Base-by-base conservation (phyloP, 148 eudicot genomes). In the Cornus kousa region DNA sequence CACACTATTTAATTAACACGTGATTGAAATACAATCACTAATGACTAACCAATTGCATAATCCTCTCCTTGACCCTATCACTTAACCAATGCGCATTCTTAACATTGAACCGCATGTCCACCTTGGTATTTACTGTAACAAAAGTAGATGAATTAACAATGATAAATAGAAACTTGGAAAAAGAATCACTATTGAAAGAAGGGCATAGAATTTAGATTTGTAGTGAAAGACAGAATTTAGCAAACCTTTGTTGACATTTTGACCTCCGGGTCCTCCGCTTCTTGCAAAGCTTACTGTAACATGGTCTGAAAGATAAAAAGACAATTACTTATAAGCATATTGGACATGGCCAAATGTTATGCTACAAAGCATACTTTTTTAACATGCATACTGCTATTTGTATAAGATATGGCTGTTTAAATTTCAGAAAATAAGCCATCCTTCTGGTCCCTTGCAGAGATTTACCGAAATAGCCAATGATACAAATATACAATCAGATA, bases 221-320 rank as follows among this genome's bases (percentile, higher is more conserved):
- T 65, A 43, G 65, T 23, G 78, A 64, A 71, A 76, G 50, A 73
- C 57, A 74, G 68, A 73, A 19, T 12, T 40, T 70, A 62, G 66
- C 83, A 64, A 10, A 94, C 98, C 98, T 94, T 91, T 92, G 77
- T 90, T 91, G 81, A 88, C 92, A 87, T 91, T 90, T 88, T 91
- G 98, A 83, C 97, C 97, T 79, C 97, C 97, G 76, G 97, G 90
- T 16, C 98, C 95, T 43, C 97, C 91, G 83, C 95, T 94, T 82
- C 91, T 86, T 10, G 97, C 98, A 83, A 90, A 87, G 85, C 81
- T 90, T 71, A 91, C 85, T 24, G 82, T 88, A 40, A 94, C 98
- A 80, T 90, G 97, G 35, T 90, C 98, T 94, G 83, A 71, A 83
- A 7, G 12, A 37, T 7, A 43, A 46, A 72, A 71, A 40, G 28